Conservation (phyloP, 108 stramenopile genomes). For the Licmophora abbreviata region DNA sequence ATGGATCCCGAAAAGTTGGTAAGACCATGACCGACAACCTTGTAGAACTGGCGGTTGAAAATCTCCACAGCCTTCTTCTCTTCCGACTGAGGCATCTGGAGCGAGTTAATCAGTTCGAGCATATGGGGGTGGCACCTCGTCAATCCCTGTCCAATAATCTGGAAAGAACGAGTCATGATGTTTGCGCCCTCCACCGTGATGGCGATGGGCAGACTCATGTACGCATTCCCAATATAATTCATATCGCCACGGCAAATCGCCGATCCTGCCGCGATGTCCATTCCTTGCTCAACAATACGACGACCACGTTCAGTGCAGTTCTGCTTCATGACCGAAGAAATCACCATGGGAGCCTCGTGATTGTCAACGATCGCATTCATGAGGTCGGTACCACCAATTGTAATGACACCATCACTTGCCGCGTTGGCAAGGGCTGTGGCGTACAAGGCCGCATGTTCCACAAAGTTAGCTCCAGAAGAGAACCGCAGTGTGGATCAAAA, state of each 20-base stretch:
- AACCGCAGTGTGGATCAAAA: background rate
- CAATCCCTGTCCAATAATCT: constrained; percentile 97
- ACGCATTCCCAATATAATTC: constrained; percentile 90
- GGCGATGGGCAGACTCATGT: constrained; percentile 96
- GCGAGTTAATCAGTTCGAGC: constrained; percentile 82
- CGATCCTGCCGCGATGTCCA: constrained; percentile 96
- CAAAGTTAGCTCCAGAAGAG: background rate
- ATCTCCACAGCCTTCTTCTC: constrained; percentile 75
- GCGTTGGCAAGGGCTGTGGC: constrained; percentile 71
- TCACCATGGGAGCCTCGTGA: constrained; percentile 98
- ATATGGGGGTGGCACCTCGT: constrained; percentile 97
- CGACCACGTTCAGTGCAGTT: constrained; percentile 94
- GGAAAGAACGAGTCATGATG: constrained; percentile 96
- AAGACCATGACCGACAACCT: constrained; percentile 86
- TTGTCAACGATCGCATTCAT: constrained; percentile 98
- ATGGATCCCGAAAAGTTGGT: constrained; percentile 76
- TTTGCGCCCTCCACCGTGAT: constrained; percentile 98
- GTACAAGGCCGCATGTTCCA: constrained; percentile 1
- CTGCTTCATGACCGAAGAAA: constrained; percentile 98
- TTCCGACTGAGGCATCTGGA: constrained; percentile 83
- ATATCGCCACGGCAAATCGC: constrained; percentile 95
- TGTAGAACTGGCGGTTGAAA: constrained; percentile 86
- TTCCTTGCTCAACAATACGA: constrained; percentile 90
- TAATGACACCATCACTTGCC: constrained; percentile 87
- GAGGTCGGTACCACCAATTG: constrained; percentile 87